A percentile compares a stretch with the other conserved stretches of the same genome.
Conservation (phyloP, 306 rosid species). For the Sechiopsis laciniata region DNA sequence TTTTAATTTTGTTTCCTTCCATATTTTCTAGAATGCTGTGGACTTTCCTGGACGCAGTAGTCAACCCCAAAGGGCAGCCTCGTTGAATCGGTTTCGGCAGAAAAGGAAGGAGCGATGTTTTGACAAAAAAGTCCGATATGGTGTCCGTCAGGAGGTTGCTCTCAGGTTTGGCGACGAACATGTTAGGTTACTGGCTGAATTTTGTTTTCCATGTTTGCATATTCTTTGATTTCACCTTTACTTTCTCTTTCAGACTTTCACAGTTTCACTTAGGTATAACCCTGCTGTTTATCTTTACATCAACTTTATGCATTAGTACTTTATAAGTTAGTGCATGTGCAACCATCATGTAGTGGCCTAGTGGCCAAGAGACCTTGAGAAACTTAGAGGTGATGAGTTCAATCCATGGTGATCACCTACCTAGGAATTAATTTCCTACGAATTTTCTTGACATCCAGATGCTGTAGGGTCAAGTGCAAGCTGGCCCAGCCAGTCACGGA, state of each 20-base stretch:
- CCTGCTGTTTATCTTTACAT: neutral
- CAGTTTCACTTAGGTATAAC: too few species aligned
- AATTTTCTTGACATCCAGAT: too few species aligned
- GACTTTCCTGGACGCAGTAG: conserved; percentile 58
- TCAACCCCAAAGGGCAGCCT: conserved; percentile 81
- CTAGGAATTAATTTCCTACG: too few species aligned
- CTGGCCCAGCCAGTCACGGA: too few species aligned
- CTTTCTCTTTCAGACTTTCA: too few species aligned
- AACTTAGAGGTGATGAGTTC: too few species aligned
- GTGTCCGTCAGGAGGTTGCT: conserved; percentile 96
- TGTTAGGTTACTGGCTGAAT: conserved; percentile 20
- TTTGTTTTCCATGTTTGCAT: conserved; percentile 21
- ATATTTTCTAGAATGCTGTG: conserved; percentile 35
- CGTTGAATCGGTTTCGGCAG: conserved; percentile 77
- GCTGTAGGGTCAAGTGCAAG: too few species aligned
- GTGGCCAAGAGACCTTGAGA: too few species aligned
- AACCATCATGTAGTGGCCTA: too few species aligned
- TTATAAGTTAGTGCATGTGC: neutral
- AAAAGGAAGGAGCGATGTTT: conserved; percentile 87
- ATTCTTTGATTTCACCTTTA: neutral
- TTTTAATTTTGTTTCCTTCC: conserved; percentile 17
- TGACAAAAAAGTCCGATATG: conserved; percentile 89
- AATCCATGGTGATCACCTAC: too few species aligned
- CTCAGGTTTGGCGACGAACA: conserved; percentile 54
- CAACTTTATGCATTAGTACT: neutral